Evolutionary conservation across 768 basidiomycete genomes (phyloP), one percentile per base, ranked within the genome.

Genomic region (Macrolepiota dolichaula): DNA sequence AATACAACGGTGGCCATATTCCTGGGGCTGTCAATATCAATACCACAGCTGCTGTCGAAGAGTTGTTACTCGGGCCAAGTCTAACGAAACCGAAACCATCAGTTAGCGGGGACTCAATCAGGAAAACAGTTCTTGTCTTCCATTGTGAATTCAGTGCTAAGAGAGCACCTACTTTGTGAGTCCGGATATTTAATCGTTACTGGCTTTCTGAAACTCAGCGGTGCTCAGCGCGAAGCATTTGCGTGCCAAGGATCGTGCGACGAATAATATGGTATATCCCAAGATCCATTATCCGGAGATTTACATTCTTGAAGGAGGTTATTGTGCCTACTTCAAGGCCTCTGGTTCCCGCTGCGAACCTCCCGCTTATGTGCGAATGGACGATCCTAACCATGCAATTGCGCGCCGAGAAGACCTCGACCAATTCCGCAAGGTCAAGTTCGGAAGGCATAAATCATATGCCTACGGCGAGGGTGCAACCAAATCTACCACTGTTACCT

Each of bases 121-220:
- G 81, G 73, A 96, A 96, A 77, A 94, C 90, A 1, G 77, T 98
- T 35, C 75, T 98, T 44, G 82, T 99, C 50, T 98, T 99, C 81
- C 97, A 99, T 70, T 99, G 97, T 78, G 97, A 99, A 75, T 98
- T 98, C 70, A 95, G 92, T 65, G 89, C 85, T 17, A 97, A 97
- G 75, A 82, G 97, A 46, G 97, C 95, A 0, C 97, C 97, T 1
- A 96, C 96, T 9, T 94, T 96, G 96, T 96, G 72, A 76, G 86
- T 81, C 32, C 19, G 13, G 17, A 49, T n/a, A 13, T 15, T 5
- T 27, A n/a, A 47, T 49, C 11, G 47, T 60, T 6, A 32, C 35
- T 37, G 46, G 50, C n/a, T 54, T 35, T 49, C 12, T 24, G 19
- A 19, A 38, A 22, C 37, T 7, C 29, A 25, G 12, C 50, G 0